phyloP scores from a whole-genome alignment of 2,329 filamentous ascomycete species.

The Chrysoporthe deuterocubensis region DNA sequence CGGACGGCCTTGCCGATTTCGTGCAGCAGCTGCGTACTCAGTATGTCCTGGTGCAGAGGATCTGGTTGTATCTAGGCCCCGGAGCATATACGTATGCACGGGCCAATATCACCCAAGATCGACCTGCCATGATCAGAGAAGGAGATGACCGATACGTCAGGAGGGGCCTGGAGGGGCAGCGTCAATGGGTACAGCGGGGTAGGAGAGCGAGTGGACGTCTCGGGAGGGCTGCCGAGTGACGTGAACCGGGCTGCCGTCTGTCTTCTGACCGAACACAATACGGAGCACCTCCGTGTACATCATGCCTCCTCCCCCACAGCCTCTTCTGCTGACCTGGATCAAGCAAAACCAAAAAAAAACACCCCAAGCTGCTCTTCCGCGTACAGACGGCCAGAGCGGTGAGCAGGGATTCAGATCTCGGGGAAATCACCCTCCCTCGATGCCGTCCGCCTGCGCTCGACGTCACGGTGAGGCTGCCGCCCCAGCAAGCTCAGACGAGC shows the following conservation, averaged over 20 bases:
- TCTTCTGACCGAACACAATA: conserved; percentile 8
- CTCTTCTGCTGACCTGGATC: not conserved
- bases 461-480: conserved; percentile 18
- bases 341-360: not conserved
- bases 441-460: conserved; percentile 11
- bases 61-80: not conserved
- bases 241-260: not conserved
- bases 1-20: not conserved
- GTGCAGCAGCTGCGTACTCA: not conserved
- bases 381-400: not conserved
- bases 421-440: not conserved
- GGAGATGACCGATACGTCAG: conserved; percentile 21
- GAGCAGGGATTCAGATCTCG: conserved; percentile 4
- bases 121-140: not conserved
- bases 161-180: conserved; percentile 16
- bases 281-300: conserved; percentile 2
- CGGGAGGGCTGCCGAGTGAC: conserved; percentile 18
- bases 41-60: not conserved
- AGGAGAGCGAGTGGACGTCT: not conserved
- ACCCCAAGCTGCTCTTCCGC: not conserved
- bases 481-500: conserved; percentile 13
- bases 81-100: conserved; percentile 2
- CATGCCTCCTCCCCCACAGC: not conserved
- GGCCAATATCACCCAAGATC: not conserved
- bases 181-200: conserved; percentile 10